Percentiles rank a stretch among this genome's conserved stretches.
These are phyloP conservation scores for Massariosphaeria phaeospora DNA, from an alignment of 495 filamentous ascomycete genomes.

Conservation along the genomic window DNA sequence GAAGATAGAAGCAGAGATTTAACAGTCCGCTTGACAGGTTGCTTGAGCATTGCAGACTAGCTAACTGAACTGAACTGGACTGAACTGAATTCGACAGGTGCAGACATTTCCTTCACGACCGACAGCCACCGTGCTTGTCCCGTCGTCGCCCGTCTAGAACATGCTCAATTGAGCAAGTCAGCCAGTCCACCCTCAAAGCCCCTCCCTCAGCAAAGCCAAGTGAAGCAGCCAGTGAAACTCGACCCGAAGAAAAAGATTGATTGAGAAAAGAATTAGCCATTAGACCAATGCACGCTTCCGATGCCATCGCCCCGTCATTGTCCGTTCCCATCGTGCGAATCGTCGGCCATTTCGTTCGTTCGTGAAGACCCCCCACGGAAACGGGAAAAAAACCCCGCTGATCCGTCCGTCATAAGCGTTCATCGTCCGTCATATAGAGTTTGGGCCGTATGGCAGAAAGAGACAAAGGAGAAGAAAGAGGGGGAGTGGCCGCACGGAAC, in stretches of 20 bases:
- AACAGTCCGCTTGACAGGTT: too few species aligned
- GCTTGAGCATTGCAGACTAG: too few species aligned
- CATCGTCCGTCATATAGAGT: slow-evolving; percentile 2
- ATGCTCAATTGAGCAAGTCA: background rate
- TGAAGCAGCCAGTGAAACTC: background rate
- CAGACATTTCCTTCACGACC: too few species aligned
- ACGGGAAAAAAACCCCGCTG: background rate
- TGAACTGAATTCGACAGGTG: too few species aligned
- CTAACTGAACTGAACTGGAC: too few species aligned
- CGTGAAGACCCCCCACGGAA: background rate
- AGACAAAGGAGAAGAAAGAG: background rate
- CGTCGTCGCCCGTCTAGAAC: background rate
- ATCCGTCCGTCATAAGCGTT: slow-evolving; percentile 8
- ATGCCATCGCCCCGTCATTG: too few species aligned
- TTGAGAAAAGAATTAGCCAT: slow-evolving; percentile 2
- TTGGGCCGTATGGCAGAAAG: background rate
- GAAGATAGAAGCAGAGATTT: too few species aligned
- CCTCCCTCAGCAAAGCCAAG: background rate
- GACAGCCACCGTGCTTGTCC: background rate
- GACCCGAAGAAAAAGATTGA: background rate
- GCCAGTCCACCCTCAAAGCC: background rate
- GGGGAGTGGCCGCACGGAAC: background rate
- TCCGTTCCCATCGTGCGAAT: background rate
- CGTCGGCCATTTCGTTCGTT: slow-evolving; percentile 1
- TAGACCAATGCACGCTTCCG: background rate